Evolutionary conservation across 2,329 filamentous ascomycete species (phyloP), one percentile per base, ranked within the genome.

Genomic region (Fusarium goolgardi): DNA sequence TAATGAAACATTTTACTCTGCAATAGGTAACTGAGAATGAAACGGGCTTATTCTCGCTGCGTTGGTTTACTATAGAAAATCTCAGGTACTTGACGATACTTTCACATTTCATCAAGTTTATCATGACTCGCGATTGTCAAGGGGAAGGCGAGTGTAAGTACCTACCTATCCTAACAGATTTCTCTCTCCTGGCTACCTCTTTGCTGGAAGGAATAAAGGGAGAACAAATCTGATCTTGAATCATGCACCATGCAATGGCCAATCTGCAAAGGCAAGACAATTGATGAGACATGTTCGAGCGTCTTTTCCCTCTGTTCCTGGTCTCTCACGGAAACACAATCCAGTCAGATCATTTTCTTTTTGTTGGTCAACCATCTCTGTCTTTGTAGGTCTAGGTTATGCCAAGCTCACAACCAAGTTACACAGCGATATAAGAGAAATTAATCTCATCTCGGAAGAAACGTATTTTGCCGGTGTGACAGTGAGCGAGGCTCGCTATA

Each of bases 291-390:
- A 65, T 67, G 47, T 67, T 59, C 65, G 56, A 59, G 43, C 11
- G 8, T 27, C 15, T 44, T 41, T 47, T 18, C 18, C 31, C 44
- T 43, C 16, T 44, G 45, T 49, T 56, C 35, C 53, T 63, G 50
- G 43, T 67, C 35, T 54, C 53, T 57, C 51, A 40, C 60, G 39
- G 64, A 59, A 50, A 71, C 67, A 35, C 62, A 63, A 67, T 67
- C 50, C 57, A 63, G 45, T 43, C 34, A 25, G 23, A 29, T 18
- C 20, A n/a, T 35, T 23, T 34, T 37, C 51, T 43, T 43, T 25
- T 18, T 41, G n/a, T 46, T 54, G 31, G 21, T 49, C 9, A 13
- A 53, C 31, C 29, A 32, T 34, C 31, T 15, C n/a, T 44, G 32
- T n/a, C 16, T 35, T 46, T 32, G 34, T 41, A 37, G 16, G 31